phyloP scores from a whole-genome alignment of 2,329 filamentous ascomycete species.

The Verticillium nonalfalfae region DNA sequence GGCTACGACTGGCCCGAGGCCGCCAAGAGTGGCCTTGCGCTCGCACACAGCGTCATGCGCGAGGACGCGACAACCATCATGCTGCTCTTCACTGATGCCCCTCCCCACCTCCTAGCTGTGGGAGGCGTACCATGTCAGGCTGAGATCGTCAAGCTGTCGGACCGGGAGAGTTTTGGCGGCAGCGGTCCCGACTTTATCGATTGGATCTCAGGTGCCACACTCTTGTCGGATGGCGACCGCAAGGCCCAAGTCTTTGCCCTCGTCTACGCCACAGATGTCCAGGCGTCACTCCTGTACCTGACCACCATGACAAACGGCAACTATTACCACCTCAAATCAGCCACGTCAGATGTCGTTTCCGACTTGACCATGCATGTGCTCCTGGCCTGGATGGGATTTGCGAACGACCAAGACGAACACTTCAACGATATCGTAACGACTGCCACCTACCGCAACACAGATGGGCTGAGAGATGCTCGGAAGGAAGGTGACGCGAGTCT shows the following conservation, averaged over 20 bases:
- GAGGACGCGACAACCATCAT: conserved; percentile 40
- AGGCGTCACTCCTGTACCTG: conserved; percentile 32
- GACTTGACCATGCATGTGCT: conserved; percentile 33
- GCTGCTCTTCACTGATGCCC: conserved; percentile 40
- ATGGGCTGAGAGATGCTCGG: neutral
- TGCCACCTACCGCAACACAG: neutral
- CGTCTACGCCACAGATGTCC: conserved; percentile 19
- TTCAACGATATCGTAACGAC: neutral
- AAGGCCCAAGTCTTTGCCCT: conserved; percentile 37
- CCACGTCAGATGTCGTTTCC: conserved; percentile 22
- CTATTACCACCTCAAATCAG: conserved; percentile 25
- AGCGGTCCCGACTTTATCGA: conserved; percentile 30
- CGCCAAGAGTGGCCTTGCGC: conserved; percentile 39
- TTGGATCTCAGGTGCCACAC: conserved; percentile 31
- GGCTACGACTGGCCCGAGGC: conserved; percentile 41
- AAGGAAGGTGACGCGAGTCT: conserved; percentile 2
- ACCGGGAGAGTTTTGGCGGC: conserved; percentile 18
- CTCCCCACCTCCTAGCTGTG: conserved; percentile 32
- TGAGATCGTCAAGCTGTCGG: conserved; percentile 4
- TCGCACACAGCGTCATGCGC: conserved; percentile 39
- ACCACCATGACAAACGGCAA: conserved; percentile 32
- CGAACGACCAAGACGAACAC: conserved; percentile 13
- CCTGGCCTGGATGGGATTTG: conserved; percentile 35
- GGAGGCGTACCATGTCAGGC: conserved; percentile 18
- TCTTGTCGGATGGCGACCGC: conserved; percentile 26